Evolutionary conservation across 805 yeast genomes (phyloP), one percentile per base, ranked within the genome.

Genomic region (Yamadazyma philogaea): DNA sequence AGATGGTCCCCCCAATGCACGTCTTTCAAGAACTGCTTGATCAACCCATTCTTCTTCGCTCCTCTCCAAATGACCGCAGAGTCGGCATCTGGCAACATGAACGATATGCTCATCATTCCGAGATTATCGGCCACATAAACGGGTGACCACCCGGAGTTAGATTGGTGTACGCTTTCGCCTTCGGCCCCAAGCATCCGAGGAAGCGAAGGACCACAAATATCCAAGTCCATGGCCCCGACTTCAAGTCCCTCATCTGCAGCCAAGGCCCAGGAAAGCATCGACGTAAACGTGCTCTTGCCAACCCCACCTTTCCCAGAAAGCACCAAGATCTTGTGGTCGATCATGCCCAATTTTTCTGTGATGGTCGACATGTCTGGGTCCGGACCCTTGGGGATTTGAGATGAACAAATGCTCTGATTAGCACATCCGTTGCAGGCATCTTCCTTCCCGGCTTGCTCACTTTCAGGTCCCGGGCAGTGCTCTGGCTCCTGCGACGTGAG

Each of bases 381-480:
- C 0, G 98, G 97, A 2, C 96, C 97, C 57, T 85, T 85, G 7
- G 93, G 93, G 10, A 89, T 70, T 21, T 72, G 74, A 2, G 95
- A 78, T 39, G 88, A 84, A 66, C 99, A 93, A 4, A 91, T 85
- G 34, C 75, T 80, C 63, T 93, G 89, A 64, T 93, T 93, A 12
- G 97, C 95, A 68, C 99, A 93, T 8, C 97, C 96, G 7, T 69
- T 75, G 59, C 99, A 93, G 10, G 98, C 96, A 57, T 87, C 96
- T 2, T 87, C 90, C 54, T 84, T 80, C 6, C 99, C 99, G 2
- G 99, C 99, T 40, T 68, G 64, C 52, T 89, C 97, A 2, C 95
- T 84, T 58, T 91, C 96, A 1, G 98, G 96, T 1, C 99, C 99
- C 0, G 99, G 99, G 68, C 99, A 93, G 63, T 93, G 98, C 58